Percentiles rank a stretch among this genome's conserved stretches.
Evolutionary conservation across 2,329 filamentous ascomycete genomes (phyloP).

Genomic region (Ophiocordyceps camponoti-rufipedis): DNA sequence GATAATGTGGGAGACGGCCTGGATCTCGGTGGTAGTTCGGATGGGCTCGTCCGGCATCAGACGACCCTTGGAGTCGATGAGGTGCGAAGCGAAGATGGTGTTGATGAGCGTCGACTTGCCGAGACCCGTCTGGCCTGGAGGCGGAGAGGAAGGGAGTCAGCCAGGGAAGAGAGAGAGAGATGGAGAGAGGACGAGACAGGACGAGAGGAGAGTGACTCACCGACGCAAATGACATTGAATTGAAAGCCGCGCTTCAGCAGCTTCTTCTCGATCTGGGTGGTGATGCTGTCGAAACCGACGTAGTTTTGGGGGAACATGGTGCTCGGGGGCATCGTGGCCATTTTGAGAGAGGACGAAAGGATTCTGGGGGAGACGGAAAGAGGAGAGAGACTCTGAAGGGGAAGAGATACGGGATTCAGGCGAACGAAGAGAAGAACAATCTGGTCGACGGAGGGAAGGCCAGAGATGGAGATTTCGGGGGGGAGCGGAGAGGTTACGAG

Average conservation of each 20-base stretch:
- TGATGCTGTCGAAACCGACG: slow-evolving; percentile 99
- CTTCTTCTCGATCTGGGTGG: slow-evolving; percentile 98
- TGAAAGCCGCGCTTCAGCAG: slow-evolving; percentile 98
- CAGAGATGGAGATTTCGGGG: slow-evolving; percentile 1
- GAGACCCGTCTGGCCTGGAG: slow-evolving; percentile 82
- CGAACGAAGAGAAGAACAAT: slow-evolving; percentile 1
- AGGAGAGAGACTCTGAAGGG: slow-evolving; percentile 1
- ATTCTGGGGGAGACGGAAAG: slow-evolving; percentile 4
- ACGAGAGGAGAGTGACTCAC: slow-evolving; percentile 38
- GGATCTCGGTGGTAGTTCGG: slow-evolving; percentile 92
- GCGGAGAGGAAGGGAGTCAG: background rate
- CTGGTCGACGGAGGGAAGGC: slow-evolving; percentile 1
- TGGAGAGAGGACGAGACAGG: background rate
- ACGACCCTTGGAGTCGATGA: slow-evolving; percentile 97
- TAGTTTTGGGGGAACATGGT: slow-evolving; percentile 85
- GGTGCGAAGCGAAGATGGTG: slow-evolving; percentile 98
- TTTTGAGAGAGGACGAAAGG: slow-evolving; percentile 12
- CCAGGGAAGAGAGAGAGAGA: slow-evolving; percentile 4
- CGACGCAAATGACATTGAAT: slow-evolving; percentile 99
- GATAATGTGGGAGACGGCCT: slow-evolving; percentile 94
- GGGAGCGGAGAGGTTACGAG: too few species aligned
- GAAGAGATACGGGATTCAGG: background rate
- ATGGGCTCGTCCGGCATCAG: slow-evolving; percentile 82
- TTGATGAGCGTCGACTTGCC: slow-evolving; percentile 99
- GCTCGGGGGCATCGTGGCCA: slow-evolving; percentile 44